Percentiles rank a stretch among this genome's conserved stretches.
phyloP scores from a whole-genome alignment of 768 basidiomycete species.

The Agaricus subrufescens region DNA sequence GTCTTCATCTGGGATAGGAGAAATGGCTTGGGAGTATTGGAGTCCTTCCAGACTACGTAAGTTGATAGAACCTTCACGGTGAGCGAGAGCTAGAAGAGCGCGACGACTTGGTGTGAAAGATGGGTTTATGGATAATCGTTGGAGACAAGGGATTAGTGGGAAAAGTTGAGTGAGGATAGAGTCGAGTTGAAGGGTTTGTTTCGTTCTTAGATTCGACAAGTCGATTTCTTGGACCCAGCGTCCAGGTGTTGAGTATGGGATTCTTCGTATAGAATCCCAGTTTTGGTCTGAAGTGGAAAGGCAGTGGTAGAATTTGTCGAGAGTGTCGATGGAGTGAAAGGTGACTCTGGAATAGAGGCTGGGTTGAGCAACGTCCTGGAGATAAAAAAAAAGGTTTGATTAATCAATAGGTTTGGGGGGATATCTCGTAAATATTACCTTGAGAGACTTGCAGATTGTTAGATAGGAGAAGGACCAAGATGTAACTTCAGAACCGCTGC shows the following conservation, averaged over 20 bases:
- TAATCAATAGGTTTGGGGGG: neutral
- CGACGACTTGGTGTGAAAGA: constrained; percentile 58
- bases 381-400: neutral
- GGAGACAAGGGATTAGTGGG: constrained; percentile 62
- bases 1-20: constrained; percentile 39
- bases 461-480: constrained; percentile 30
- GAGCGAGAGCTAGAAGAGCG: constrained; percentile 45
- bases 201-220: constrained; percentile 49
- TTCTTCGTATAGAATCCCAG: constrained; percentile 88
- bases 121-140: constrained; percentile 47
- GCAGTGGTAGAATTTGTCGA: constrained; percentile 55
- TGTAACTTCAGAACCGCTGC: constrained; percentile 16
- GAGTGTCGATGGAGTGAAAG: constrained; percentile 34
- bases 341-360: constrained; percentile 56
- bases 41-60: constrained; percentile 53
- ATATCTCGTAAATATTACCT: constrained; percentile 24
- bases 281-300: constrained; percentile 62
- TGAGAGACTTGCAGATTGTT: constrained; percentile 42
- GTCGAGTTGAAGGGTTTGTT: constrained; percentile 54
- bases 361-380: constrained; percentile 62
- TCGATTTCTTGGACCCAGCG: constrained; percentile 81
- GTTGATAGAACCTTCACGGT: constrained; percentile 44
- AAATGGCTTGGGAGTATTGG: constrained; percentile 37
- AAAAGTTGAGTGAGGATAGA: constrained; percentile 60
- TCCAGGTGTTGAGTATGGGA: constrained; percentile 83